Conservation (phyloP, 805 yeast genomes). For the Candida taoyuanica region DNA sequence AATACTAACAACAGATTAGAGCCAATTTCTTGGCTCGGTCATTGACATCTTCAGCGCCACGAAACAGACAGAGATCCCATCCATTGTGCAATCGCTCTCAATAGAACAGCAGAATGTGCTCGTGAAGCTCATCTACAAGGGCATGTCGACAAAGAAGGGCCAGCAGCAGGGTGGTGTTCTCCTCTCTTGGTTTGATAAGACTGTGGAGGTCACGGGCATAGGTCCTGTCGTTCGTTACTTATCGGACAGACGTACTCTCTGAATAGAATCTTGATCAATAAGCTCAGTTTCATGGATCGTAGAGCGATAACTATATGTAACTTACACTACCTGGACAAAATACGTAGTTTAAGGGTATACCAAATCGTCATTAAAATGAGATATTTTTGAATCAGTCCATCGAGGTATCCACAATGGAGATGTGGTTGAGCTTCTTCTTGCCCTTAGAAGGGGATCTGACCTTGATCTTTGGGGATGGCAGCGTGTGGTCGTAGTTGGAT, state of each 20-base stretch:
- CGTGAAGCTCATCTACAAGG: conserved; percentile 79
- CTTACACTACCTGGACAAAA: neutral
- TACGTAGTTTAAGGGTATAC: neutral
- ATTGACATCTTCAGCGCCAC: conserved; percentile 68
- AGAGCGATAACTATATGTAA: neutral
- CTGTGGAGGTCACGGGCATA: conserved; percentile 77
- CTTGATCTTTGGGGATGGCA: conserved; percentile 12
- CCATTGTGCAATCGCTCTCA: conserved; percentile 53
- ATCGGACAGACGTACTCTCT: conserved; percentile 80
- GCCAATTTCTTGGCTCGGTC: conserved; percentile 48
- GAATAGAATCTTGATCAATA: neutral
- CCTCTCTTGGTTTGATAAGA: conserved; percentile 89
- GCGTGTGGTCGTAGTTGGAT: conserved; percentile 12
- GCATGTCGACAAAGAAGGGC: conserved; percentile 73
- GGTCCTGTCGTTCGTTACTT: conserved; percentile 85
- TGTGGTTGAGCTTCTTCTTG: conserved; percentile 15
- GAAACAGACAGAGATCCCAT: conserved; percentile 61
- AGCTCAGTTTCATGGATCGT: neutral
- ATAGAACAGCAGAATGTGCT: conserved; percentile 69
- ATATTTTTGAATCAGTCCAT: conserved; percentile 10
- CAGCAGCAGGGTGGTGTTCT: conserved; percentile 83
- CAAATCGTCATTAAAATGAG: neutral
- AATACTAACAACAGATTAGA: too few species aligned
- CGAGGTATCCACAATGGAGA: conserved; percentile 9
- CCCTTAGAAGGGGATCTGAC: conserved; percentile 15